These are phyloP conservation scores for Fusarium globosum DNA, from an alignment of 2,329 filamentous ascomycete genomes.

Conservation along the genomic window DNA sequence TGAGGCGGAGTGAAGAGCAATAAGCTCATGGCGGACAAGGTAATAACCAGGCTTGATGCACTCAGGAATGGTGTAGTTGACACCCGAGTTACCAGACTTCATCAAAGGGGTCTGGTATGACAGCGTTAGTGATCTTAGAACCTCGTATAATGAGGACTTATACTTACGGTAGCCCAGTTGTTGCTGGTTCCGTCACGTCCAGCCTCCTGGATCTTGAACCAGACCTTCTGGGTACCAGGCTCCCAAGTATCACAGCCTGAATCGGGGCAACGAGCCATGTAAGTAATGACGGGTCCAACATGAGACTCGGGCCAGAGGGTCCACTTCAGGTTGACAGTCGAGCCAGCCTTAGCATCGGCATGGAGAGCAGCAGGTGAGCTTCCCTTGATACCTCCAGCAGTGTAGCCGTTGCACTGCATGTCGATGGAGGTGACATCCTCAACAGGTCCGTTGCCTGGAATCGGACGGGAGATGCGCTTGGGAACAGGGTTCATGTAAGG, in stretches of 20 bases:
- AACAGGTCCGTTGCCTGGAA: slow-evolving; percentile 69
- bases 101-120: slow-evolving; percentile 53
- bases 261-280: slow-evolving; percentile 69
- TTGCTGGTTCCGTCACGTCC: slow-evolving; percentile 62
- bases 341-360: slow-evolving; percentile 64
- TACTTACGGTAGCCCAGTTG: slow-evolving; percentile 57
- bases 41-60: slow-evolving; percentile 66
- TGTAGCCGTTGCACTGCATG: slow-evolving; percentile 66
- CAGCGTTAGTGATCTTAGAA: neutral
- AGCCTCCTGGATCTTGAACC: slow-evolving; percentile 65
- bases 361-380: slow-evolving; percentile 65
- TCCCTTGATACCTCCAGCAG: slow-evolving; percentile 59
- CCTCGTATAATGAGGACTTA: neutral
- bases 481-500: slow-evolving; percentile 58
- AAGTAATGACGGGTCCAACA: slow-evolving; percentile 66
- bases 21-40: slow-evolving; percentile 68
- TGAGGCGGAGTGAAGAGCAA: slow-evolving; percentile 62
- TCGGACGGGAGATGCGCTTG: slow-evolving; percentile 65
- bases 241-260: slow-evolving; percentile 61
- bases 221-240: slow-evolving; percentile 62
- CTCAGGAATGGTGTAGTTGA: slow-evolving; percentile 64
- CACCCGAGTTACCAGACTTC: slow-evolving; percentile 56
- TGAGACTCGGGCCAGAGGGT: slow-evolving; percentile 63
- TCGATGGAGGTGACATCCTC: slow-evolving; percentile 64
- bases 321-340: slow-evolving; percentile 65